Evolutionary conservation across 2,329 filamentous ascomycete species (phyloP).

Genomic region (Talaromyces pinophilus): DNA sequence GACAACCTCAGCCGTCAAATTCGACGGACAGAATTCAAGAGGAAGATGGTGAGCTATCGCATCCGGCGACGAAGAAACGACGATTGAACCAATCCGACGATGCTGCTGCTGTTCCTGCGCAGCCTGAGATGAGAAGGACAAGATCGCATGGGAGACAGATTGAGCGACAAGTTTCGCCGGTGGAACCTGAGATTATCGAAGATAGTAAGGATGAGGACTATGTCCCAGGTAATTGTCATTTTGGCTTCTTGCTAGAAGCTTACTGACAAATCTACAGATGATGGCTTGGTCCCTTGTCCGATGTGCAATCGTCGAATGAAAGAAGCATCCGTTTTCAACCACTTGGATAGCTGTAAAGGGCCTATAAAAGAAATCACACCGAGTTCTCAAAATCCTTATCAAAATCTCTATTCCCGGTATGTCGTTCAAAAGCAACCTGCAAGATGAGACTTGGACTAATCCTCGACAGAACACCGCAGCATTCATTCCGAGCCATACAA

Average conservation of each 20-base stretch:
- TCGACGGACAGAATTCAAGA: slow-evolving; percentile 27
- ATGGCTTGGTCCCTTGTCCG: slow-evolving; percentile 80
- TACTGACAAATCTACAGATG: slow-evolving; percentile 49
- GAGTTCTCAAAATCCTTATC: slow-evolving; percentile 17
- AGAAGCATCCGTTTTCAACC: slow-evolving; percentile 71
- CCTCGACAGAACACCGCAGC: slow-evolving; percentile 10
- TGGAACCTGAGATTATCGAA: slow-evolving; percentile 36
- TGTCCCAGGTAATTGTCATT: slow-evolving; percentile 34
- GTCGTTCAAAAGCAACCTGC: slow-evolving; percentile 2
- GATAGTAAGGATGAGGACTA: slow-evolving; percentile 47
- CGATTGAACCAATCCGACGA: slow-evolving; percentile 37
- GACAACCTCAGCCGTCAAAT: slow-evolving; percentile 54
- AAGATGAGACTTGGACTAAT: slow-evolving; percentile 26
- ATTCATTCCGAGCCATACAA: slow-evolving; percentile 1
- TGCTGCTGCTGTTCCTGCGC: slow-evolving; percentile 42
- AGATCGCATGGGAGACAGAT: slow-evolving; percentile 36
- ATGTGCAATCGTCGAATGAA: slow-evolving; percentile 82
- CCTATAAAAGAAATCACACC: slow-evolving; percentile 24
- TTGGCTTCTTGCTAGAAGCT: slow-evolving; percentile 24
- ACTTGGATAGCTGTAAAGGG: slow-evolving; percentile 69
- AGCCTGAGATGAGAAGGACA: slow-evolving; percentile 36
- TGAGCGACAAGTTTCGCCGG: slow-evolving; percentile 23
- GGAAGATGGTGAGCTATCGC: slow-evolving; percentile 38
- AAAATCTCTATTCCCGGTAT: slow-evolving; percentile 33
- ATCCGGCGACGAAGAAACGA: slow-evolving; percentile 38